Percentiles rank a stretch among this genome's conserved stretches.
These are phyloP conservation scores for Adiantum capillusveneris DNA, from an alignment of 75 land plant genomes.

Conservation along the genomic window DNA sequence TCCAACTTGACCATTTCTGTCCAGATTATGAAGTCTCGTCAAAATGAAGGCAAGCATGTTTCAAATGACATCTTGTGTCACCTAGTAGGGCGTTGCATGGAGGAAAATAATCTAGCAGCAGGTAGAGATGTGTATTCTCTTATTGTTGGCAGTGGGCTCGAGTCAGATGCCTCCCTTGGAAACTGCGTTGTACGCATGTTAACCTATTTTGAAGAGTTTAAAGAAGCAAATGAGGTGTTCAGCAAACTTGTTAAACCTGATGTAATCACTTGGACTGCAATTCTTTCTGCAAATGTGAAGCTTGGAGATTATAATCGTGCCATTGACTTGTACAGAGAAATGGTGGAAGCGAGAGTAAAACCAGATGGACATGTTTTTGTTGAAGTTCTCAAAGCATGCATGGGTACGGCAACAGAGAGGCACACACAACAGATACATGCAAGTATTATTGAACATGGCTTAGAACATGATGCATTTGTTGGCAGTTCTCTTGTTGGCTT, in stretches of 20 bases:
- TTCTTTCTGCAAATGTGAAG: conserved; percentile 42
- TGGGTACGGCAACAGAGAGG: conserved; percentile 31
- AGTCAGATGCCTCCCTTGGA: background rate
- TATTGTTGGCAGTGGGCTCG: background rate
- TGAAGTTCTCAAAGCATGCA: conserved; percentile 56
- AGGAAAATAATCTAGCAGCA: too few species aligned
- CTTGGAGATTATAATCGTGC: conserved; percentile 42
- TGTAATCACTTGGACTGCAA: conserved; percentile 33
- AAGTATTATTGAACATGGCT: conserved; percentile 47
- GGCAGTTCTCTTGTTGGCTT: conserved; percentile 60
- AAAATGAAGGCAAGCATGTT: too few species aligned
- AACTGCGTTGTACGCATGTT: background rate
- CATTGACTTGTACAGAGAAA: conserved; percentile 34
- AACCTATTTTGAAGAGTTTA: background rate
- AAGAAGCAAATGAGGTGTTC: conserved; percentile 1
- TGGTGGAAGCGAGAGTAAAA: conserved; percentile 44
- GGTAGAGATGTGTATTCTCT: background rate
- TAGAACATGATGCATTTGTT: conserved; percentile 49
- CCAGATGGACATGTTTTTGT: conserved; percentile 66
- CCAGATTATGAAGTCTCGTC: too few species aligned
- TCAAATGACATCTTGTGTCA: too few species aligned
- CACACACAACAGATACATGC: conserved; percentile 60
- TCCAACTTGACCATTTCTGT: too few species aligned
- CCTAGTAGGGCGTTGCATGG: too few species aligned
- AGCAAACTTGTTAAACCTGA: background rate